These are phyloP conservation scores for Termitomyces sp. DNA, from an alignment of 768 basidiomycete genomes.

Conservation along the genomic window DNA sequence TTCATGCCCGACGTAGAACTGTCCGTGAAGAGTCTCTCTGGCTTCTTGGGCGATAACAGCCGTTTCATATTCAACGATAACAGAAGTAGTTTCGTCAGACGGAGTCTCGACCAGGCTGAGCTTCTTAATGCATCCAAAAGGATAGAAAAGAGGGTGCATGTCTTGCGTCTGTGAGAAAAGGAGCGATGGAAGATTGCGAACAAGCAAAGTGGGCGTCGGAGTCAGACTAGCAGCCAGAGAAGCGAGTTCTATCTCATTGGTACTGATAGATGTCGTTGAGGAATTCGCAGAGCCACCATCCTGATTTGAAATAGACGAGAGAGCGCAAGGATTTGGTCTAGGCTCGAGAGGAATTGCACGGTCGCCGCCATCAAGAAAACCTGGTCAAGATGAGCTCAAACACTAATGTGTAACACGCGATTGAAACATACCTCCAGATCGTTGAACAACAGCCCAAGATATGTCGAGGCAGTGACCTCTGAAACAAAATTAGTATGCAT, in stretches of 20 bases:
- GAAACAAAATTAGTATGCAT: neutral
- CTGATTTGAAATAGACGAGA: slow-evolving; percentile 8
- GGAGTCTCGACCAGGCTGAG: slow-evolving; percentile 45
- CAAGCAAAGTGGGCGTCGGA: slow-evolving; percentile 50
- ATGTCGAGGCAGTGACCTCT: slow-evolving; percentile 77
- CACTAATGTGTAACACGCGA: neutral
- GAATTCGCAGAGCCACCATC: slow-evolving; percentile 24
- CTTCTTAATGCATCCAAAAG: slow-evolving; percentile 64
- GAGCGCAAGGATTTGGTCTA: slow-evolving; percentile 25
- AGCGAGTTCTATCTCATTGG: slow-evolving; percentile 22
- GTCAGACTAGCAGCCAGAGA: slow-evolving; percentile 26
- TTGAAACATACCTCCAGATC: slow-evolving; percentile 57
- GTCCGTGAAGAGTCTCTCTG: slow-evolving; percentile 52
- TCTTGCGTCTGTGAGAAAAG: slow-evolving; percentile 65
- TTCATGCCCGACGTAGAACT: slow-evolving; percentile 49
- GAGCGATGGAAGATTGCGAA: slow-evolving; percentile 59
- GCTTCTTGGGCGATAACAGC: slow-evolving; percentile 57
- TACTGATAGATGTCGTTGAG: slow-evolving; percentile 28
- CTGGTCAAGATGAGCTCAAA: slow-evolving; percentile 26
- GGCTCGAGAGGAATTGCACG: slow-evolving; percentile 58
- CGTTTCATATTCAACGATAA: slow-evolving; percentile 58
- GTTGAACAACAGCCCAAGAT: slow-evolving; percentile 85
- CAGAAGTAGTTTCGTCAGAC: slow-evolving; percentile 40
- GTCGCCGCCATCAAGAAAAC: slow-evolving; percentile 79
- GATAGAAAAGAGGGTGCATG: slow-evolving; percentile 66